Base-by-base conservation (phyloP, 192 early-diverging fungal genomes). In the Rhizophagus prolifer region DNA sequence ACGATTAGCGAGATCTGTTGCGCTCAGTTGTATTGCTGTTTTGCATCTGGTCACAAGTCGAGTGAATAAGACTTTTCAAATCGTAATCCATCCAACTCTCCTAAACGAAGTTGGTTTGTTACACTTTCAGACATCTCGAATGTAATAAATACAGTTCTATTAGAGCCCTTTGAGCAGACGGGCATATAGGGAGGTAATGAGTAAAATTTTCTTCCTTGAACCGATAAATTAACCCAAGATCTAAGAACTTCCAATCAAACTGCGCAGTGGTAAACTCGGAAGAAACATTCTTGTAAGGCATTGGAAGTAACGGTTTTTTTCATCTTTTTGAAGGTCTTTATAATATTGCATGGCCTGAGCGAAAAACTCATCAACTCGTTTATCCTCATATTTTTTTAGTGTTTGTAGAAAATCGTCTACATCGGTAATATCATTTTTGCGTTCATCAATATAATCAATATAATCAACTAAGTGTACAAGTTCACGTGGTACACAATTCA, bases 401-500 rank as follows among this genome's bases (percentile, higher is more conserved):
- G 28, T 69, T 65, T 70, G 72, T 59, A 34, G 26, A 72, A 77
- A 67, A 26, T 59, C 28, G 58, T 72, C 41, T 50, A 72, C 2
- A 47, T 59, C 23, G 66, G 44, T 70, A 70, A 75, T 69, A 34
- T 47, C 38, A 10, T 74, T 21, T 28, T 63, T 31, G 64, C 74
- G 6, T 73, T 74, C 23, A n/a, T n/a, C n/a, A n/a, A n/a, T n/a
- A n/a, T n/a, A n/a, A 21, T 76, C 26, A 31, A 75, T 61, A 31
- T 46, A 8, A 19, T 25, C 34, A 36, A 62, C 50, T 59, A 82
- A 67, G 28, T 66, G 12, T 21, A 79, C 70, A 41, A 77, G 78
- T 70, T 79, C 81, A 36, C 78, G 70, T 28, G 81, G 81, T 10
- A 82, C 78, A 69, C 74, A 70, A 66, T 82, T 82, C 31, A 78